Conservation (phyloP, 2,329 filamentous ascomycete species). For the Fusarium drepaniforme region DNA sequence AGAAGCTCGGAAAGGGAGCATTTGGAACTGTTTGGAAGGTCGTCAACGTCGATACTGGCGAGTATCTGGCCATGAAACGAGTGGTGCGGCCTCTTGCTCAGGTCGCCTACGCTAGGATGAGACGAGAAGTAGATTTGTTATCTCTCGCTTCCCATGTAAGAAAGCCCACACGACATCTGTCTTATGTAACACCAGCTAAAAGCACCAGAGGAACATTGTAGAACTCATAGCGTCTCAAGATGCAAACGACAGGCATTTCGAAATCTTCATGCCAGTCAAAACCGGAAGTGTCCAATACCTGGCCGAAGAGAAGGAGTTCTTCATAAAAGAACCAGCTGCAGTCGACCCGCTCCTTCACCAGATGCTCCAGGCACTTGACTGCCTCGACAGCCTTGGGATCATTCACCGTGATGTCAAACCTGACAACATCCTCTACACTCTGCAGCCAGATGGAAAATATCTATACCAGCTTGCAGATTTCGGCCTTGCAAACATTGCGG, state of each 20-base stretch:
- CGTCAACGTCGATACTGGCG: not conserved
- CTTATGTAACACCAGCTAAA: not conserved
- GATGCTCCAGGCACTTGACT: not conserved
- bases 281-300: not conserved
- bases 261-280: not conserved
- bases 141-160: not conserved
- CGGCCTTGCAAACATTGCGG: not conserved
- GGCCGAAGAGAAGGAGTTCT: not conserved
- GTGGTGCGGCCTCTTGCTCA: not conserved
- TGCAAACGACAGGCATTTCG: not conserved
- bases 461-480: not conserved
- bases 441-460: not conserved
- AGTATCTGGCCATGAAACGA: not conserved
- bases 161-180: not conserved
- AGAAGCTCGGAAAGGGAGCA: not conserved
- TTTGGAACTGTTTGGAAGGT: not conserved
- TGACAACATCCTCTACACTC: constrained; percentile 6
- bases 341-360: not conserved
- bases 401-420: constrained; percentile 42
- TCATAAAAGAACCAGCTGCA: not conserved
- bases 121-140: not conserved
- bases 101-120: not conserved
- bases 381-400: not conserved
- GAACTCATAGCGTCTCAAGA: not conserved
- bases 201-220: not conserved